phyloP scores from a whole-genome alignment of 345 rosid genomes.

The Moricandia arvensis region DNA sequence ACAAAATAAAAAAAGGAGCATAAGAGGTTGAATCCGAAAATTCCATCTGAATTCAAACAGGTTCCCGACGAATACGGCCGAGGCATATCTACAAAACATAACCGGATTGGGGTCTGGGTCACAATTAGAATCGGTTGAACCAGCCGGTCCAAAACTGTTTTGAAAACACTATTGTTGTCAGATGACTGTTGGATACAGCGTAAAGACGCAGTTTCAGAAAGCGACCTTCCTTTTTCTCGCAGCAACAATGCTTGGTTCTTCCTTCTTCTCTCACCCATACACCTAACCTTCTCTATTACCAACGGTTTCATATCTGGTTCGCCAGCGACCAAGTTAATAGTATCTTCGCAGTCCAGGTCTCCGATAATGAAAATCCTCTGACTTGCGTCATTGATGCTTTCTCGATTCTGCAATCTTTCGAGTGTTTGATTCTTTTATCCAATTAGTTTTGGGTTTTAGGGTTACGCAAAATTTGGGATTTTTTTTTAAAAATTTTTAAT shows the following conservation, averaged over 20 bases:
- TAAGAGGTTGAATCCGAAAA: too few relatives aligned
- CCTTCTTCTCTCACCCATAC: not conserved
- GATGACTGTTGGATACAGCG: conserved; percentile 22
- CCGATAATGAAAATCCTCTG: not conserved
- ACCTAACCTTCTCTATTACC: not conserved
- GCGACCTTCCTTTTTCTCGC: not conserved
- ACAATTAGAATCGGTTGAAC: not conserved
- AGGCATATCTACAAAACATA: not conserved
- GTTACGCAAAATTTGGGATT: not conserved
- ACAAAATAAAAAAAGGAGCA: too few relatives aligned
- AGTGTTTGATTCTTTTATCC: not conserved
- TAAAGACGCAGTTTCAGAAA: conserved; percentile 23
- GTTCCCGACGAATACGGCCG: too few relatives aligned
- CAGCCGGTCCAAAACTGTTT: not conserved
- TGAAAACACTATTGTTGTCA: not conserved
- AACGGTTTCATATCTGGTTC: conserved; percentile 5
- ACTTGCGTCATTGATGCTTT: not conserved
- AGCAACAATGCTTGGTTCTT: conserved; percentile 28
- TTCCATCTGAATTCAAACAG: too few relatives aligned
- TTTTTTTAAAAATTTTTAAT: conserved; percentile 14
- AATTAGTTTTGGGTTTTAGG: not conserved
- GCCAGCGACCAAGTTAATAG: not conserved
- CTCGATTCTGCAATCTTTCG: not conserved
- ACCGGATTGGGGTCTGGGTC: not conserved
- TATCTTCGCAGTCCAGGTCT: conserved; percentile 17